phyloP scores from a whole-genome alignment of 257 asterid genomes.

The Cordia subcordata region DNA sequence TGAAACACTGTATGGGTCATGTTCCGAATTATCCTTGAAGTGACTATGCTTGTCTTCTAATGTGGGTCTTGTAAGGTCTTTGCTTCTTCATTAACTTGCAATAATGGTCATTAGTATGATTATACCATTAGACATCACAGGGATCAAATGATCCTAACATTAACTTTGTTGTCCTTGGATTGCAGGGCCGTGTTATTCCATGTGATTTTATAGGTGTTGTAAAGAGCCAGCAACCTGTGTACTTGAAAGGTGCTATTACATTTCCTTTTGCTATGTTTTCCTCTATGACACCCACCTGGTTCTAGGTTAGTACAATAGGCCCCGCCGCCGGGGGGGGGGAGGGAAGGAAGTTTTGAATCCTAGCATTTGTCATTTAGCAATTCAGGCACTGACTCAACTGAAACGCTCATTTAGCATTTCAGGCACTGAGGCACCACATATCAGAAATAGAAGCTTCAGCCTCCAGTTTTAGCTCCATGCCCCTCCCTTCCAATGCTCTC shows the following conservation, averaged over 20 bases:
- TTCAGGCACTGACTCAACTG: no score
- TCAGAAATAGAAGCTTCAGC: not conserved
- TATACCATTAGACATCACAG: not conserved
- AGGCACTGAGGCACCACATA: no score
- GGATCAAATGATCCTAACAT: not conserved
- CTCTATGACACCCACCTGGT: constrained; percentile 8
- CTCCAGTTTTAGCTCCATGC: not conserved
- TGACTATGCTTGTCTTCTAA: no score
- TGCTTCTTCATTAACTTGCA: no score
- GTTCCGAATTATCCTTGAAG: no score
- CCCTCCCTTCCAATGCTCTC: no score
- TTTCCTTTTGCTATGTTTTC: constrained; percentile 2
- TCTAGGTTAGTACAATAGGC: not conserved
- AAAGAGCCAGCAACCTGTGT: constrained; percentile 94
- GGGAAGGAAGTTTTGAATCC: no score
- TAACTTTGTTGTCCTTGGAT: constrained; percentile 6
- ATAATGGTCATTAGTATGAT: no score
- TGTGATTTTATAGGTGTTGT: constrained; percentile 97
- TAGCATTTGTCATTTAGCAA: no score
- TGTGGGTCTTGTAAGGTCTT: no score
- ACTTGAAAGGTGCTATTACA: constrained; percentile 58
- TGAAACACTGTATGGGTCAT: no score
- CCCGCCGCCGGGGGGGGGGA: not conserved
- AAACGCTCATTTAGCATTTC: no score
- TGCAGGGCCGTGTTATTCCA: constrained; percentile 97